These are phyloP conservation scores for Aspergillus phoenicis DNA, from an alignment of 2,329 filamentous ascomycete species.

Conservation along the genomic window DNA sequence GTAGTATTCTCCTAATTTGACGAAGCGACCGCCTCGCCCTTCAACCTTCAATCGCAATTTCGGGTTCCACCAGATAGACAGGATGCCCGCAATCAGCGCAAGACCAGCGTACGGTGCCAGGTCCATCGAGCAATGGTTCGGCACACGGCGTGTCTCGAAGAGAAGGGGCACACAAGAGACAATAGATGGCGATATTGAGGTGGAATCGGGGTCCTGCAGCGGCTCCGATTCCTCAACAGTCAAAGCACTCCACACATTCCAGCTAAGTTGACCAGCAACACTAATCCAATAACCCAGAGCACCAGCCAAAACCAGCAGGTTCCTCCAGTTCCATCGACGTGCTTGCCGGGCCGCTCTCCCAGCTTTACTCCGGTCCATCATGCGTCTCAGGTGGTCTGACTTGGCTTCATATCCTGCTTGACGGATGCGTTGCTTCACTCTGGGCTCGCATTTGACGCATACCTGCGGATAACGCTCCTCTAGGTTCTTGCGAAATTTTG, in stretches of 20 bases:
- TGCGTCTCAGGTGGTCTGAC: constrained; percentile 74
- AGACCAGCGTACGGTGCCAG: constrained; percentile 39
- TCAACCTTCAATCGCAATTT: constrained; percentile 48
- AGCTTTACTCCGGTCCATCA: constrained; percentile 66
- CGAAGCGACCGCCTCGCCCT: constrained; percentile 44
- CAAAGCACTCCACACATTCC: constrained; percentile 44
- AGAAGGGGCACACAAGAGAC: constrained; percentile 26
- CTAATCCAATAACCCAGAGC: constrained; percentile 48
- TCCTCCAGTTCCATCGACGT: constrained; percentile 47
- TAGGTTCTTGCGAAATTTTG: constrained; percentile 69
- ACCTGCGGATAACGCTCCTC: constrained; percentile 87
- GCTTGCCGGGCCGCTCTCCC: constrained; percentile 36
- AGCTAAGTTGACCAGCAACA: constrained; percentile 46
- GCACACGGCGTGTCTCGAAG: constrained; percentile 24
- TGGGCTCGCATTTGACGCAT: constrained; percentile 76
- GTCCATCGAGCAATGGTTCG: constrained; percentile 32
- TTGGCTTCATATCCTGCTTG: constrained; percentile 78
- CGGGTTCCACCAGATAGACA: constrained; percentile 55
- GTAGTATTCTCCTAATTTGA: constrained; percentile 50
- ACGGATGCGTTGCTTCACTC: constrained; percentile 69
- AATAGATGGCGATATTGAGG: constrained; percentile 22
- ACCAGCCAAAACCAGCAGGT: constrained; percentile 46
- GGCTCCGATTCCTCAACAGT: constrained; percentile 20
- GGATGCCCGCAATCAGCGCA: constrained; percentile 45
- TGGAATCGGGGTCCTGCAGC: constrained; percentile 16